A percentile compares a stretch with the other conserved stretches of the same genome.
Evolutionary conservation across 305 asterid species (phyloP).

Genomic region (Striga hermonthica): DNA sequence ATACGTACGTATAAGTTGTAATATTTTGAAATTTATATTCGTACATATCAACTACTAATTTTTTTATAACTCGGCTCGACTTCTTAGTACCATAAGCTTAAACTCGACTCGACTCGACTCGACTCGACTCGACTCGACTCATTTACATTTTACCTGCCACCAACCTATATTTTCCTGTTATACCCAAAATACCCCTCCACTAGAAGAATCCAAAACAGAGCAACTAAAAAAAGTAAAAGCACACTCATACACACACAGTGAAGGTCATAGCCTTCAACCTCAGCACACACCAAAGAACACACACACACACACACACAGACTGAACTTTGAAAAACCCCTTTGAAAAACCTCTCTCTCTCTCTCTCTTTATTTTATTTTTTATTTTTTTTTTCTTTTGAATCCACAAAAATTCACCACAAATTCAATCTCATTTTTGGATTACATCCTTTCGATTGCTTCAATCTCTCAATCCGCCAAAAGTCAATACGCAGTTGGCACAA

Average conservation of each 20-base stretch:
- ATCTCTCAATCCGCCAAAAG: slow-evolving; percentile 24
- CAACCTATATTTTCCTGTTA: neutral
- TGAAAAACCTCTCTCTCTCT: slow-evolving; percentile 33
- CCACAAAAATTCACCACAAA: slow-evolving; percentile 21
- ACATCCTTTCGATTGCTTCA: slow-evolving; percentile 25
- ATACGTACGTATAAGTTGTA: too few species aligned
- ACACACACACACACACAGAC: slow-evolving; percentile 25
- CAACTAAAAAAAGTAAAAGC: slow-evolving; percentile 4
- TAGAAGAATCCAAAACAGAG: slow-evolving; percentile 28
- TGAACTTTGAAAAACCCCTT: slow-evolving; percentile 26
- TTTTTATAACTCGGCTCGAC: too few species aligned
- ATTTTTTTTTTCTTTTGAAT: neutral
- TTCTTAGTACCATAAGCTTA: too few species aligned
- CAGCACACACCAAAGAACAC: slow-evolving; percentile 23
- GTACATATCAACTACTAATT: too few species aligned
- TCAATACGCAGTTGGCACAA: neutral
- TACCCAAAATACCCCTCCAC: slow-evolving; percentile 36
- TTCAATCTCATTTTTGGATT: slow-evolving; percentile 24
- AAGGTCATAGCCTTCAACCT: slow-evolving; percentile 18
- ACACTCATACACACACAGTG: slow-evolving; percentile 15
- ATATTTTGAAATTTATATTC: too few species aligned
- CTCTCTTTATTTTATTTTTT: too few species aligned
- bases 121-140: too few species aligned
- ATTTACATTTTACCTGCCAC: too few species aligned
- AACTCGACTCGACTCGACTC: too few species aligned